Evolutionary conservation across 208 protist species (phyloP).

Genomic region (Crithidia bombi): DNA sequence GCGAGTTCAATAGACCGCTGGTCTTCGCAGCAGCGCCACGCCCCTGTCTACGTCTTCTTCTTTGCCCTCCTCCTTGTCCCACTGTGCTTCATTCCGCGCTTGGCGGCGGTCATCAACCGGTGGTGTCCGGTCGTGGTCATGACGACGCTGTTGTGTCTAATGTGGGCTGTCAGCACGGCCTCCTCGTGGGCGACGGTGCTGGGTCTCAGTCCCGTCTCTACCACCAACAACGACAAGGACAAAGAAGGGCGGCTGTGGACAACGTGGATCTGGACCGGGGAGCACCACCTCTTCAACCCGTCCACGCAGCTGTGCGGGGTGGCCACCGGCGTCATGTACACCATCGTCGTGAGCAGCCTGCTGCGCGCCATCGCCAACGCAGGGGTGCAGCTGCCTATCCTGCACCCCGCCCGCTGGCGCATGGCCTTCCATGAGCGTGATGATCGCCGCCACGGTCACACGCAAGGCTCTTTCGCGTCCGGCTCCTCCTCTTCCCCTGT

Average conservation of each 20-base stretch:
- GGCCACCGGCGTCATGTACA: slow-evolving; percentile 35
- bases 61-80: slow-evolving; percentile 31
- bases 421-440: slow-evolving; percentile 29
- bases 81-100: slow-evolving; percentile 34
- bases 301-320: slow-evolving; percentile 19
- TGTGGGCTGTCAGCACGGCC: slow-evolving; percentile 32
- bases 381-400: slow-evolving; percentile 36
- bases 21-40: slow-evolving; percentile 27
- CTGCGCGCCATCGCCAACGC: slow-evolving; percentile 44
- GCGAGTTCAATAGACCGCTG: slow-evolving; percentile 14
- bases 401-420: slow-evolving; percentile 29
- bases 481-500: neutral
- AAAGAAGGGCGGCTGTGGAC: slow-evolving; percentile 6
- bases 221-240: neutral
- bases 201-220: neutral
- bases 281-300: slow-evolving; percentile 13
- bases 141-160: slow-evolving; percentile 28
- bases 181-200: slow-evolving; percentile 29
- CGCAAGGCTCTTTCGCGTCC: neutral
- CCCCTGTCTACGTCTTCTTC: slow-evolving; percentile 24
- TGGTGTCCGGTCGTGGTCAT: slow-evolving; percentile 34
- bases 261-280: slow-evolving; percentile 12
- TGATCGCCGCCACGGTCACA: neutral
- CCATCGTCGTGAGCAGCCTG: slow-evolving; percentile 37
- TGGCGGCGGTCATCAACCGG: slow-evolving; percentile 28